Conservation (phyloP, 2,329 filamentous ascomycete genomes). For the Sordariomycetes sp. region DNA sequence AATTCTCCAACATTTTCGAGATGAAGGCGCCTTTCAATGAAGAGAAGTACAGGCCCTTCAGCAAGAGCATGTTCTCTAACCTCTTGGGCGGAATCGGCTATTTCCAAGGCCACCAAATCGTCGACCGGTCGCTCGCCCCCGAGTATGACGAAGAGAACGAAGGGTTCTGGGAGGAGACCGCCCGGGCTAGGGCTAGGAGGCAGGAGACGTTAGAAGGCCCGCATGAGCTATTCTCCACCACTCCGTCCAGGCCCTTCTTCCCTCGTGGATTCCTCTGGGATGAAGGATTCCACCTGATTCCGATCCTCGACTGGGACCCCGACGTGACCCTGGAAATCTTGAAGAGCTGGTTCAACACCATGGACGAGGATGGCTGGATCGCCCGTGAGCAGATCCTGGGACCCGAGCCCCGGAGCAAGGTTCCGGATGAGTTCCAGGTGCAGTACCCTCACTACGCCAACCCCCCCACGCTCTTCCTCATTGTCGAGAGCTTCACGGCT, state of each 20-base stretch:
- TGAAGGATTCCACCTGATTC: conserved; percentile 88
- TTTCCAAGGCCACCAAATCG: conserved; percentile 78
- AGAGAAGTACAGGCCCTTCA: conserved; percentile 64
- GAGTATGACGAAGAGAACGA: conserved; percentile 95
- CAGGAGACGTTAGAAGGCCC: conserved; percentile 64
- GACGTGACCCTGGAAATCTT: conserved; percentile 80
- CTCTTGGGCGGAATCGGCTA: conserved; percentile 89
- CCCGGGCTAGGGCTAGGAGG: conserved; percentile 58
- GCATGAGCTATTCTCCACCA: conserved; percentile 77
- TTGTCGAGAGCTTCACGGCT: conserved; percentile 72
- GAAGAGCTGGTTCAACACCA: conserved; percentile 89
- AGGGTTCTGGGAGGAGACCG: conserved; percentile 88
- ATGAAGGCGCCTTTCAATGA: conserved; percentile 64
- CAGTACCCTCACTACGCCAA: conserved; percentile 98
- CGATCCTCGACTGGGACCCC: conserved; percentile 86
- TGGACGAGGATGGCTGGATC: conserved; percentile 97
- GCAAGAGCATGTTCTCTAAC: conserved; percentile 86
- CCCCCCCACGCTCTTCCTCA: conserved; percentile 85
- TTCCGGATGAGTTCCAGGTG: conserved; percentile 81
- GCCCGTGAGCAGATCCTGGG: conserved; percentile 92
- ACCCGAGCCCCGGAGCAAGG: conserved; percentile 83
- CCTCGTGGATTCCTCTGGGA: conserved; percentile 96
- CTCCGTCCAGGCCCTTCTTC: conserved; percentile 92
- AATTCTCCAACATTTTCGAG: conserved; percentile 54
- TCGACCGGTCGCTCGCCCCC: conserved; percentile 80